Base-by-base conservation (phyloP, 306 rosid species). In the Pyrus bretschneideri region DNA sequence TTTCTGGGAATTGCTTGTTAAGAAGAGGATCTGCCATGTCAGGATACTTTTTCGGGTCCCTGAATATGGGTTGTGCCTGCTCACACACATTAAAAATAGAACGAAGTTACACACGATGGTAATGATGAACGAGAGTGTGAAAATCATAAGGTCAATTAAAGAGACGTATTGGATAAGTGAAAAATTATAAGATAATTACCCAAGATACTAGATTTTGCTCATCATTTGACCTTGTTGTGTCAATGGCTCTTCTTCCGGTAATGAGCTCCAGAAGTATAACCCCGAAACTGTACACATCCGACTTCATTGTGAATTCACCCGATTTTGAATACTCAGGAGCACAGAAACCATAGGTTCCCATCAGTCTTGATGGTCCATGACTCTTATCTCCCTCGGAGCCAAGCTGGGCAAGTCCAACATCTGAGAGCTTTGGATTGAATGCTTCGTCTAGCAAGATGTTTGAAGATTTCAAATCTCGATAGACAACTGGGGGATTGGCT, bases 161-260 rank as follows among this genome's bases (percentile, higher is more conserved):
- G 4, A 59, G 29, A 10, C 35, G 3, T 63, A 63, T 29, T 7
- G 52, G 57, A 19, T 22, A 45, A 3, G 38, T n/a, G 46, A 14
- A 11, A 69, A 69, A 25, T 59, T 64, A 71, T 22, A 63, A 57
- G 38, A 1, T 25, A 11, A 38, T 22, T 89, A 94, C 96, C 98
- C 98, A 94, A 79, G 95, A 40, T 77, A 94, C 98, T 40, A 94
- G 84, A 76, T 94, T 94, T 82, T 94, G 97, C 83, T 94, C 96
- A 10, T 87, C 78, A 65, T 81, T 76, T 13, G 97, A 75, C 76
- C 72, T 89, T 12, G 92, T 85, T 61, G 96, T 89, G 73, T 94
- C 97, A 71, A 94, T 10, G 57, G 91, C 93, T 72, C 93, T 86
- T 67, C 98, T 77, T 71, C 98, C 98, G 0, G 93, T 90, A 5